Evolutionary conservation across 1,284 basidiomycete species (phyloP), one percentile per base, ranked within the genome.

Genomic region (Inonotus hispidus): DNA sequence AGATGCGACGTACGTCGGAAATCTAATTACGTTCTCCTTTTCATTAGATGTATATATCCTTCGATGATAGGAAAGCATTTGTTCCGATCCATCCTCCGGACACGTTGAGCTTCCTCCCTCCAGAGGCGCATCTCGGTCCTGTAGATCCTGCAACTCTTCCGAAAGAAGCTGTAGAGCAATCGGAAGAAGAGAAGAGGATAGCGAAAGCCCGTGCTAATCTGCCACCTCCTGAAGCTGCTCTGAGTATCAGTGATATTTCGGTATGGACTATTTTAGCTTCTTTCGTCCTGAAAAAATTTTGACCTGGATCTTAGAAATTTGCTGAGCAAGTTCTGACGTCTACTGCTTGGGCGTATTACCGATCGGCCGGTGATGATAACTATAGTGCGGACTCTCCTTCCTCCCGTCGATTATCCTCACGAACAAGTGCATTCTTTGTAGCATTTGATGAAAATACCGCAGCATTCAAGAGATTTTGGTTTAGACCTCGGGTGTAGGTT

Each of bases 301-400:
- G 19, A 43, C 7, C 25, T 25, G 11, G 7, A 8, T 14, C 21
- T 39, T 54, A 74, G 70, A 65, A 67, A 60, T 66, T 73, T n/a
- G 73, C 74, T 14, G 65, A 72, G 61, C 64, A 66, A 21, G 72
- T 73, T 11, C 66, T 75, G 16, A 72, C 66, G 45, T 68, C 71
- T 53, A 79, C 78, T 2, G 81, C 78, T 7, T 82, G 81, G 80
- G 77, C 75, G 14, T 83, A 82, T 69, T 83, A 83, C 66, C 74
- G 75, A 27, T 73, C 73, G 53, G 79, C 71, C 25, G 78, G 77
- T 19, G 80, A 82, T 67, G 73, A 78, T 53, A 79, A 81, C 65
- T 72, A 71, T 39, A 74, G 75, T 76, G 64, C 65, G 72, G 71
- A 60, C 32, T 19, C 38, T 41, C 23, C 39, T 21, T 1, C 19